Percentiles rank a stretch among this genome's conserved stretches.
These are phyloP conservation scores for Aaosphaeria pasadenensis DNA, from an alignment of 2,329 filamentous ascomycete species.

Conservation along the genomic window DNA sequence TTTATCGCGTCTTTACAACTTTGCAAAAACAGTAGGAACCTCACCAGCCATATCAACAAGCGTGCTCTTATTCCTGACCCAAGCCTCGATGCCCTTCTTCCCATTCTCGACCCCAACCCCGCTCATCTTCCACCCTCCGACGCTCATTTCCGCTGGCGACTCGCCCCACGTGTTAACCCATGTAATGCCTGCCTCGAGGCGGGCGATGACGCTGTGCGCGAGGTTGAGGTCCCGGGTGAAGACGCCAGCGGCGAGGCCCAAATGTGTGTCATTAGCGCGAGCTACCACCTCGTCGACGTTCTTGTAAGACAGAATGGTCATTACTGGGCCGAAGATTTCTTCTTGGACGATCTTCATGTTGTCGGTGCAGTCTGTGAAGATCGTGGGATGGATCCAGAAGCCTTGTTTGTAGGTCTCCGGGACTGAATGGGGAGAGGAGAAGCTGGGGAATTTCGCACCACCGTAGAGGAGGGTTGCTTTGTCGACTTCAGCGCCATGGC, in stretches of 20 bases:
- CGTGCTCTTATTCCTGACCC: slow-evolving; percentile 85
- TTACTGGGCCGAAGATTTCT: slow-evolving; percentile 87
- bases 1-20: no score
- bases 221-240: slow-evolving; percentile 73
- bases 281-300: slow-evolving; percentile 65
- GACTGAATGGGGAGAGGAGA: slow-evolving; percentile 42
- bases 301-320: slow-evolving; percentile 74
- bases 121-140: slow-evolving; percentile 89
- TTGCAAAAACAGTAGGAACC: slow-evolving; percentile 65
- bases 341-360: slow-evolving; percentile 75
- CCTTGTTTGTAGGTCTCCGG: slow-evolving; percentile 53
- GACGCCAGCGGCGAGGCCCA: slow-evolving; percentile 81
- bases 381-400: slow-evolving; percentile 81
- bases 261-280: slow-evolving; percentile 72
- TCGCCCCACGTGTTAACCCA: slow-evolving; percentile 97
- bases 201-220: slow-evolving; percentile 68
- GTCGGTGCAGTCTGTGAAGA: slow-evolving; percentile 85
- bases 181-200: slow-evolving; percentile 79
- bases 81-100: slow-evolving; percentile 72
- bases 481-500: slow-evolving; percentile 70
- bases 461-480: slow-evolving; percentile 72
- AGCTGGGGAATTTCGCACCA: slow-evolving; percentile 54
- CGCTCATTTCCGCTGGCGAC: slow-evolving; percentile 85
- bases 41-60: slow-evolving; percentile 75
- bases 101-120: slow-evolving; percentile 88